Base-by-base conservation (phyloP, 768 basidiomycete genomes). In the Termitomyces sp. region DNA sequence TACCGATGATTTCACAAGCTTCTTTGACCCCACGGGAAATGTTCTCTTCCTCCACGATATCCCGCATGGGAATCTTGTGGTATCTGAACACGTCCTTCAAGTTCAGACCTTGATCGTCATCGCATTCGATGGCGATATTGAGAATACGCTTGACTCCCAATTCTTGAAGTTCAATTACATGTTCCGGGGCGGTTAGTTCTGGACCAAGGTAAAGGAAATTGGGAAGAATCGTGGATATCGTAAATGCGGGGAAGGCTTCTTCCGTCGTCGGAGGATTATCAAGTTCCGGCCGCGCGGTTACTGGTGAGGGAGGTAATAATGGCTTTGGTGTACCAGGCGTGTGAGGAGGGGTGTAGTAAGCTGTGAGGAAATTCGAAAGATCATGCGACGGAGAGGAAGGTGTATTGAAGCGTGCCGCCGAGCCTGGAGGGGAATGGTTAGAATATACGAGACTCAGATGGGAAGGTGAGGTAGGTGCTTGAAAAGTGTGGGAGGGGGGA, bases 41-140 rank as follows among this genome's bases (percentile, higher is more conserved):
- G 57, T 91, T 90, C 62, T 92, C 91, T 75, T 98, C 96, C 71
- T 98, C 96, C 15, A 98, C 93, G 3, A 88, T 94, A 76, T 98
- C 96, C 64, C 94, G 80, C 92, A 98, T 96, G 8, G 94, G 91
- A 45, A 98, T 90, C 68, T 86, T 89, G 50, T 84, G 76, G 71
- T 98, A 98, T 66, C 84, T 84, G 71, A 98, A 97, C 12, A 79
- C 79, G 57, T 85, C 80, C 51, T 79, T 79, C 59, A 96, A 68
- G 18, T 78, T 74, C 65, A 96, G 74, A 2, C 90, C 92, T 55
- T 87, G 86, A 68, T 94, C 88, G 65, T 94, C 81, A 64, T 94
- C 89, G 71, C 94, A 97, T 74, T 98, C 96, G 12, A 83, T 82
- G 18, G 96, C 96, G 50, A 97, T 88, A 70, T 98, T 98, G 62